Percentiles rank a stretch among this genome's conserved stretches.
These are phyloP conservation scores for Schoenoplectus tabernaemontani DNA, from an alignment of 202 grass and related monocot species.

Conservation along the genomic window DNA sequence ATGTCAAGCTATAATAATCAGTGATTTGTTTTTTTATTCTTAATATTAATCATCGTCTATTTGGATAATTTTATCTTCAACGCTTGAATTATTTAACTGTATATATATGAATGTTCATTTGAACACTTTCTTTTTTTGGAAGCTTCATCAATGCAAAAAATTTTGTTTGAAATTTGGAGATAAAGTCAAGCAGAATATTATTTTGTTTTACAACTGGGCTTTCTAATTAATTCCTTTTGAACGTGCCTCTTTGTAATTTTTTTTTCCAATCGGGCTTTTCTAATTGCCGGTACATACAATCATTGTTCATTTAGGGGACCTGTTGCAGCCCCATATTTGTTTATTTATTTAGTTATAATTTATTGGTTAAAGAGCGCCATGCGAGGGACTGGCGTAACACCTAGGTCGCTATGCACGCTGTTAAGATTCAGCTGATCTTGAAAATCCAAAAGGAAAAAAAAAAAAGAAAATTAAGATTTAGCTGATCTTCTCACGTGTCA, in stretches of 20 bases:
- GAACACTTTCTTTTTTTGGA: not conserved
- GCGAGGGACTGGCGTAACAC: not conserved
- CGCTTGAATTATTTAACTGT: not conserved
- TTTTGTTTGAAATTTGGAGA: too few species aligned
- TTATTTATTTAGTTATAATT: not conserved
- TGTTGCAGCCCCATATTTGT: not conserved
- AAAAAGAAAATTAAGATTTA: not conserved
- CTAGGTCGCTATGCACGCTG: not conserved
- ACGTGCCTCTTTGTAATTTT: not conserved
- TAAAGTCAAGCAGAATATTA: too few species aligned
- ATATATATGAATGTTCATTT: not conserved
- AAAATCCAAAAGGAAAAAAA: not conserved
- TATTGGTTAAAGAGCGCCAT: not conserved
- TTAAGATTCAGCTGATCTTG: not conserved
- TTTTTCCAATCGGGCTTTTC: not conserved
- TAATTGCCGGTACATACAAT: not conserved
- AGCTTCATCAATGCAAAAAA: not conserved
- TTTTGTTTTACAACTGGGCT: too few species aligned
- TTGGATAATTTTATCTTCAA: too few species aligned
- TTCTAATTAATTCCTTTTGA: too few species aligned
- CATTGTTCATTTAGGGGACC: not conserved
- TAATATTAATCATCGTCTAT: not conserved
- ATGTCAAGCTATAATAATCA: not conserved
- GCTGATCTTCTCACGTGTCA: conserved; percentile 13
- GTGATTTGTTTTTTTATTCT: not conserved